These are phyloP conservation scores for Venturia nashicola DNA, from an alignment of 2,329 filamentous ascomycete genomes.

Conservation along the genomic window DNA sequence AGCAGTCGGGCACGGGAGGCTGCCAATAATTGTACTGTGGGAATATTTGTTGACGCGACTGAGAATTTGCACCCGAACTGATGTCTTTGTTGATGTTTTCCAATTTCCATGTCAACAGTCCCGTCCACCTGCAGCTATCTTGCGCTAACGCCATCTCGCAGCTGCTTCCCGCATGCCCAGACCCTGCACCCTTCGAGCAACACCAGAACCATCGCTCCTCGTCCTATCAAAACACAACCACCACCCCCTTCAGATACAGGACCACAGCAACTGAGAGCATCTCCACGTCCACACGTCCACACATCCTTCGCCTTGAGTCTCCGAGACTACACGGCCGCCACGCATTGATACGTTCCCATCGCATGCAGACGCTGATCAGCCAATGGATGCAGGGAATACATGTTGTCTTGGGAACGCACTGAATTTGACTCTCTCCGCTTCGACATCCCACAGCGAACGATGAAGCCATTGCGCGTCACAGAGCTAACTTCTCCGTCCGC, in stretches of 20 bases:
- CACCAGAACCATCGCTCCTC: not conserved
- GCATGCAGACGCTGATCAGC: not conserved
- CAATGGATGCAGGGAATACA: not conserved
- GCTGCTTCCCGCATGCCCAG: not conserved
- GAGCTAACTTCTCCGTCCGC: not conserved
- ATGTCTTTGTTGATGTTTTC: not conserved
- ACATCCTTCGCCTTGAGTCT: not conserved
- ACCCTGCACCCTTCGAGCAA: too few relatives aligned
- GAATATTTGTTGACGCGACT: not conserved
- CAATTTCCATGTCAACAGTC: too few relatives aligned
- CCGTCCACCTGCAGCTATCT: too few relatives aligned
- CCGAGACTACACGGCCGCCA: not conserved
- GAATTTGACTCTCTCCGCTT: not conserved
- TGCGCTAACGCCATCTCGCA: not conserved
- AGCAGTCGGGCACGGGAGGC: not conserved
- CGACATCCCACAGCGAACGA: not conserved
- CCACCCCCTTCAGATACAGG: not conserved
- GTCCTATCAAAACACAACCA: not conserved
- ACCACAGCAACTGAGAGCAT: not conserved
- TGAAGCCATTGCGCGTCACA: not conserved
- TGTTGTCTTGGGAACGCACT: slow-evolving; percentile 2
- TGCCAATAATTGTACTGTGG: not conserved
- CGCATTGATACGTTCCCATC: not conserved
- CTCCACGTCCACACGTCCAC: too few relatives aligned
- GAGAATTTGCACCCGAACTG: not conserved